A percentile compares a stretch with the other conserved stretches of the same genome.
Conservation (phyloP, 2,329 filamentous ascomycete genomes). For the Botrytis deweyae region DNA sequence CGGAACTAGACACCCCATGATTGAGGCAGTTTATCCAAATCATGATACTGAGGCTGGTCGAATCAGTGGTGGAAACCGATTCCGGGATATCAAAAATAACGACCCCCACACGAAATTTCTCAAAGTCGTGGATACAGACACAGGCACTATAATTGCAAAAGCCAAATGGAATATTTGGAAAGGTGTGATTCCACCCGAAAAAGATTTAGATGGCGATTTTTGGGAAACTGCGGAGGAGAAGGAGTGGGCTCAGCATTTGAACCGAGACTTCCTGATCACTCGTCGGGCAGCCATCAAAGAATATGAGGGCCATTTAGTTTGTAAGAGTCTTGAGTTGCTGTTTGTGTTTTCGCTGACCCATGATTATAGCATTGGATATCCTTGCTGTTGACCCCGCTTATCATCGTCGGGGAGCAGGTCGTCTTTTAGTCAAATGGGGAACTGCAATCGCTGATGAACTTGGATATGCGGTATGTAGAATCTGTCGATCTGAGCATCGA, state of each 20-base stretch:
- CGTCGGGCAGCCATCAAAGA: slow-evolving; percentile 9
- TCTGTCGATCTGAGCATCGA: background rate
- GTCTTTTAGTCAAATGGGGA: slow-evolving; percentile 16
- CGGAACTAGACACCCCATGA: background rate
- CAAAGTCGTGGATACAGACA: slow-evolving; percentile 10
- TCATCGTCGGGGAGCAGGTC: slow-evolving; percentile 12
- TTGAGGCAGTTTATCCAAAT: slow-evolving; percentile 12
- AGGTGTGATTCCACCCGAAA: slow-evolving; percentile 10
- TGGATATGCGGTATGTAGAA: slow-evolving; percentile 8
- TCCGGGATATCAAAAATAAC: slow-evolving; percentile 3
- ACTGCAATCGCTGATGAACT: slow-evolving; percentile 13
- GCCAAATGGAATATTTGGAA: slow-evolving; percentile 20
- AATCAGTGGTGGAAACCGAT: background rate
- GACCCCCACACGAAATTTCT: slow-evolving; percentile 7
- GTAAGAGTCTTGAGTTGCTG: slow-evolving; percentile 1
- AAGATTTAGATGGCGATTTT: slow-evolving; percentile 12
- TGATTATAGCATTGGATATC: slow-evolving; percentile 15
- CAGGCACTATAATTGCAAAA: background rate
- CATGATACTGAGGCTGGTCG: slow-evolving; percentile 10
- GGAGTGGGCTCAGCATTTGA: slow-evolving; percentile 16
- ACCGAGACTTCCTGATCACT: slow-evolving; percentile 1
- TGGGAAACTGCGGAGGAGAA: slow-evolving; percentile 16
- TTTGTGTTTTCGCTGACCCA: slow-evolving; percentile 1
- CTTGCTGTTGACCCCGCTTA: slow-evolving; percentile 13
- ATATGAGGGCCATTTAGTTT: slow-evolving; percentile 10